Evolutionary conservation across 2,329 filamentous ascomycete species (phyloP), one percentile per base, ranked within the genome.

Genomic region (Blastomyces emzantsi): DNA sequence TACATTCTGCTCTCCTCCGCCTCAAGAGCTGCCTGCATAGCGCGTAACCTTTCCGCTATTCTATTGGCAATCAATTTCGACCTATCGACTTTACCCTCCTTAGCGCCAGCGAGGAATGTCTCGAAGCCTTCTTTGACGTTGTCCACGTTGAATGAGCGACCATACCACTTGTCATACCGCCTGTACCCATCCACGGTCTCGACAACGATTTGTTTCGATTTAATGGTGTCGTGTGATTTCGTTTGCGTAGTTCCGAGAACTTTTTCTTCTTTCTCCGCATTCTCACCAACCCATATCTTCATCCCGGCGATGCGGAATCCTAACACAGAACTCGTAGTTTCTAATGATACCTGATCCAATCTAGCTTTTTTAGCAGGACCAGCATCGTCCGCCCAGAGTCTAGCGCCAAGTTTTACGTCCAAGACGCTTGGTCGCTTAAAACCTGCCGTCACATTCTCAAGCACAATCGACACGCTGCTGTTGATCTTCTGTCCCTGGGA

Each of bases 341-440:
- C 79, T 19, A 78, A 75, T 4, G 83, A 79, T 22, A 87, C 83
- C 49, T 81, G 80, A 70, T 88, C 86, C 30, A 88, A 75, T 61
- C 83, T 79, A 30, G 75, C 79, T 19, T 84, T 78, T 73, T 88
- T 88, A 39, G 82, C 80, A 0, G 78, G 75, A 30, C 81, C 80
- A 3, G 86, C 83, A 66, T 80, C 80, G 47, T 96, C 90, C 17
- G 90, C 93, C 88, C 92, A 97, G 6, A 99, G 79, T 41, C 90
- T 84, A 60, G 87, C 83, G 54, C 94, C 94, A 25, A 99, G 85
- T 78, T 99, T 99, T 67, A 96, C 85, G 73, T 99, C 94, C 64
- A 99, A 80, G 8, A 99, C 91, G 70, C 96, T 97, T 7, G 94
- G 91, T 64, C 85, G 84, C 70, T 84, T 85, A 79, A 92, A 97